phyloP scores from a whole-genome alignment of 306 rosid species.

The barrel medic (Medicago truncatula) region DNA sequence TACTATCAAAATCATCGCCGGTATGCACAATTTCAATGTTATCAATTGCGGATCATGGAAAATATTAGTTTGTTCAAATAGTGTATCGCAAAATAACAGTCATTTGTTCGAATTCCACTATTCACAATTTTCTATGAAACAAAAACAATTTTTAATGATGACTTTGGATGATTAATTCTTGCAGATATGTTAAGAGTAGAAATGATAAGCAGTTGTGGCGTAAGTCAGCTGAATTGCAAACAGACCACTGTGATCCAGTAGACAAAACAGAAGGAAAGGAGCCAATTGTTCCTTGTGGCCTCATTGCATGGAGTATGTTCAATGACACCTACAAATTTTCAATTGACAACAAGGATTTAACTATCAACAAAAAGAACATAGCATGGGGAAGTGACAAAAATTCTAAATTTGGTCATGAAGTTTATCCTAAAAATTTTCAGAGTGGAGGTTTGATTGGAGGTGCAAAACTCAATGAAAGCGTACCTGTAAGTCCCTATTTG shows the following conservation, averaged over 20 bases:
- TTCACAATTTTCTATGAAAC: neutral
- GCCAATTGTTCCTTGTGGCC: conserved; percentile 91
- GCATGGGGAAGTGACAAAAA: conserved; percentile 79
- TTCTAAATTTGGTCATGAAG: conserved; percentile 65
- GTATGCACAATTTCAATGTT: conserved; percentile 41
- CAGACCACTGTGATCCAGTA: conserved; percentile 39
- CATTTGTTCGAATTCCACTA: neutral
- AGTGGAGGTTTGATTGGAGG: conserved; percentile 65
- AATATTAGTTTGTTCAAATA: neutral
- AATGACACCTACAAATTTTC: conserved; percentile 81
- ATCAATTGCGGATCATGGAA: neutral
- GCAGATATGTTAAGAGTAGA: conserved; percentile 87
- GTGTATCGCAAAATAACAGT: neutral
- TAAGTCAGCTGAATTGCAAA: conserved; percentile 41
- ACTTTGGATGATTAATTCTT: neutral
- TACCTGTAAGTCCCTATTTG: conserved; percentile 54
- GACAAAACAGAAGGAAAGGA: conserved; percentile 32
- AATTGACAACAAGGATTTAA: conserved; percentile 50
- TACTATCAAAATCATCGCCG: conserved; percentile 92
- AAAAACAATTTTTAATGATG: neutral
- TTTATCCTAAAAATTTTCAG: conserved; percentile 84
- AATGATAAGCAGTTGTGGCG: conserved; percentile 64
- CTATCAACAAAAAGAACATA: conserved; percentile 69
- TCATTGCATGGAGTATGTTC: conserved; percentile 91
- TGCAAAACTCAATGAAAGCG: conserved; percentile 65